Evolutionary conservation across 1,284 basidiomycete species (phyloP).

Genomic region (Marasmius sp.): DNA sequence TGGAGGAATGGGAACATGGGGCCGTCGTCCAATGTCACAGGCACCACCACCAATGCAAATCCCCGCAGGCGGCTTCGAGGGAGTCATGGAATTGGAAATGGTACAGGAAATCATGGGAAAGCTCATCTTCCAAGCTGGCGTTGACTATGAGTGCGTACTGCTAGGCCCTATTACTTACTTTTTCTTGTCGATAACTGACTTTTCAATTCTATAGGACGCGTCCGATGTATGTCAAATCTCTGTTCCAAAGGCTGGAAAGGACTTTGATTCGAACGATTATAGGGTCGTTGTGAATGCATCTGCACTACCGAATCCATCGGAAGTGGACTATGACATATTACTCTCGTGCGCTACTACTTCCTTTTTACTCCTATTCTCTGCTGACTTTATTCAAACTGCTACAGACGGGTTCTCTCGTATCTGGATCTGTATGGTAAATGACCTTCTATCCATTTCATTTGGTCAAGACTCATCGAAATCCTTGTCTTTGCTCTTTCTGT

Average conservation of each 20-base stretch:
- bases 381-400: not conserved
- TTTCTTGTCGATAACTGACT: not conserved
- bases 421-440: conserved; percentile 72
- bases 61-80: conserved; percentile 17
- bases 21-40: no score
- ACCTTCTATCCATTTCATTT: not conserved
- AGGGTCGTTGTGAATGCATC: conserved; percentile 84
- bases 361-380: conserved; percentile 6
- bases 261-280: not conserved
- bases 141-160: conserved; percentile 79
- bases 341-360: conserved; percentile 55
- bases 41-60: no score
- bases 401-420: conserved; percentile 71
- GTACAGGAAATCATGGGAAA: conserved; percentile 66
- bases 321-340: conserved; percentile 76
- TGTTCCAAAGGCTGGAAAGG: not conserved
- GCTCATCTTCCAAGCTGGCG: conserved; percentile 84
- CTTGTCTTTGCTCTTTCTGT: conserved; percentile 2
- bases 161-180: not conserved
- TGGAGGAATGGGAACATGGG: conserved; percentile 9
- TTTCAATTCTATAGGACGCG: conserved; percentile 55
- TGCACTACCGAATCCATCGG: conserved; percentile 74
- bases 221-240: conserved; percentile 64
- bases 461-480: no score
- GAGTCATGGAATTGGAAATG: conserved; percentile 37